Percentiles rank a stretch among this genome's conserved stretches.
Evolutionary conservation across 2,329 filamentous ascomycete species (phyloP).

Genomic region (Exophiala phaeomuriformis): DNA sequence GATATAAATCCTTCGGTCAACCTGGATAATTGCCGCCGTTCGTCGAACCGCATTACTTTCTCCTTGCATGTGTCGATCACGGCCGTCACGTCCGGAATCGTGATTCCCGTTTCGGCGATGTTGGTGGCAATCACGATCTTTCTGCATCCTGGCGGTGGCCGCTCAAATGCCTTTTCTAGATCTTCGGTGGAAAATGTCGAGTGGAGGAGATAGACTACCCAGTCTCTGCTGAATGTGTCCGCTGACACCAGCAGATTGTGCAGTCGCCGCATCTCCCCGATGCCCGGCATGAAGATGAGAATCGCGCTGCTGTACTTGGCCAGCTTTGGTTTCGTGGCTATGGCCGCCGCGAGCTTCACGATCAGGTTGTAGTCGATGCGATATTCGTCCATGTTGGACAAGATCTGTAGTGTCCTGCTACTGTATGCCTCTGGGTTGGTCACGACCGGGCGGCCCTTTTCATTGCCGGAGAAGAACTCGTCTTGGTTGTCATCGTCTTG

Average conservation of each 20-base stretch:
- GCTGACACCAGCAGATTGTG: constrained; percentile 79
- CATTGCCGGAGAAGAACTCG: constrained; percentile 42
- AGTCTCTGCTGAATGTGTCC: constrained; percentile 64
- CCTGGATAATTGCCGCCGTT: constrained; percentile 80
- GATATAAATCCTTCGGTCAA: constrained; percentile 94
- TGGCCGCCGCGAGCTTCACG: constrained; percentile 65
- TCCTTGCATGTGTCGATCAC: constrained; percentile 96
- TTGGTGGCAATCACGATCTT: constrained; percentile 98
- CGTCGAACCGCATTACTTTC: constrained; percentile 69
- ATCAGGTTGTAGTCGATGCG: constrained; percentile 85
- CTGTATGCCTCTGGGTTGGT: constrained; percentile 54
- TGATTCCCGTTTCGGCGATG: constrained; percentile 97
- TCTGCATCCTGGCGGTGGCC: constrained; percentile 71
- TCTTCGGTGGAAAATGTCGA: constrained; percentile 94
- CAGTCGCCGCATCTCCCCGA: constrained; percentile 81
- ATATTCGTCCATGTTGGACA: constrained; percentile 80
- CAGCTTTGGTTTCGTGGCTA: constrained; percentile 63
- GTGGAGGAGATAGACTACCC: constrained; percentile 84
- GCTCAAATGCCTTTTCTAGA: constrained; percentile 82
- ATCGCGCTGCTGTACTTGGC: constrained; percentile 76
- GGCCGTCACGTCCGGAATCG: constrained; percentile 94
- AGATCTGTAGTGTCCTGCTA: constrained; percentile 62
- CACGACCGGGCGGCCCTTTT: constrained; percentile 9
- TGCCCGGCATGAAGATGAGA: constrained; percentile 88
- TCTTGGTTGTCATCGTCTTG: constrained; percentile 35